Conservation (phyloP, 179 eudicot genomes). For the Drosera spatulata region DNA sequence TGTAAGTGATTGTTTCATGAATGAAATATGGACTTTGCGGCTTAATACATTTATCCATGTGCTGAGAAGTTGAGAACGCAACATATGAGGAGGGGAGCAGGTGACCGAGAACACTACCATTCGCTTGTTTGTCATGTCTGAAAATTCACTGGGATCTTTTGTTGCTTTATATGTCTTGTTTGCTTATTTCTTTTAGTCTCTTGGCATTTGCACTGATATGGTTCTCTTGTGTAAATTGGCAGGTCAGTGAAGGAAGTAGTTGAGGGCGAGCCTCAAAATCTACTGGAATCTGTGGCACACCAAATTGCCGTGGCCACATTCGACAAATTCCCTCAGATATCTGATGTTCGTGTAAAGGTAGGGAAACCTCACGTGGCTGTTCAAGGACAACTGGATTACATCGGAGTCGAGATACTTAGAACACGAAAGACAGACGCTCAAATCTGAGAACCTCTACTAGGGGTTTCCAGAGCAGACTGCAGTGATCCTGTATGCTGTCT, state of each 20-base stretch:
- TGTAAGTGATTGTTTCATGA: no score
- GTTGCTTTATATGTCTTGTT: background rate
- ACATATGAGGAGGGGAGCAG: no score
- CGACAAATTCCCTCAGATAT: slow-evolving; percentile 35
- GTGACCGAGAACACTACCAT: no score
- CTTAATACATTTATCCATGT: no score
- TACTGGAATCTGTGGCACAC: slow-evolving; percentile 77
- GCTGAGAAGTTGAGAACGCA: no score
- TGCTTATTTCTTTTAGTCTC: background rate
- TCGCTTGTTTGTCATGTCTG: no score
- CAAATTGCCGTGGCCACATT: slow-evolving; percentile 52
- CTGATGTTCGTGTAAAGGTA: slow-evolving; percentile 63
- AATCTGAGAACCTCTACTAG: background rate
- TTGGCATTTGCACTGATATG: background rate
- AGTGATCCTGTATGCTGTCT: no score
- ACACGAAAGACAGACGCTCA: slow-evolving; percentile 15
- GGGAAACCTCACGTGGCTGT: slow-evolving; percentile 93
- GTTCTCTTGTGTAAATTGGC: slow-evolving; percentile 15
- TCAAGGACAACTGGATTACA: slow-evolving; percentile 66
- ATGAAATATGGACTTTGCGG: no score
- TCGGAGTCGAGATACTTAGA: slow-evolving; percentile 73
- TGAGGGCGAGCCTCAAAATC: slow-evolving; percentile 66
- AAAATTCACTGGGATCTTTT: no score
- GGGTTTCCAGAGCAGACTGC: no score
- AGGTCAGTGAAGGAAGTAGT: slow-evolving; percentile 64